Base-by-base conservation (phyloP, 2,329 filamentous ascomycete species). In the Endoconidiophora polonica region DNA sequence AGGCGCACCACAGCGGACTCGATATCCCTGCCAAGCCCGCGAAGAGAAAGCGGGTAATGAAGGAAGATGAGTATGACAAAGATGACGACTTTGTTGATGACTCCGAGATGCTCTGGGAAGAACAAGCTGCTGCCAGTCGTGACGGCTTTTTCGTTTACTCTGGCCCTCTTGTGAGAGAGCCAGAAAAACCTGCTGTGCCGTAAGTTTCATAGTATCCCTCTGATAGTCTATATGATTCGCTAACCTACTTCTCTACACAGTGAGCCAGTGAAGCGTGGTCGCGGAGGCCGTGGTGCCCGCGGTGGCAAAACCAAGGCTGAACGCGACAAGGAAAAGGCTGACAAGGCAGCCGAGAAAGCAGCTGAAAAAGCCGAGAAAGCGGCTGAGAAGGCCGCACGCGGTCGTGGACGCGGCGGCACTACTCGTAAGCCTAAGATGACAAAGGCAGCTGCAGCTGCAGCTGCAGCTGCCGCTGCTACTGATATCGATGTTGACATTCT, bases 91-190 rank as follows among this genome's bases (percentile, higher is more conserved):
- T 90, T 64, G 78, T 90, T 50, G 91, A 98, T 59, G 91, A 98
- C 61, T 93, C 87, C 1, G 91, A 98, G 63, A 65, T 95, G 60
- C 73, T 93, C 0, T 96, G 90, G 90, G 86, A 96, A 65, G 86
- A 94, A 60, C 85, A 94, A 61, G 90, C 90, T 5, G 87, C 90
- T 3, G 88, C 91, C 44, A 90, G 86, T 57, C 86, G 90, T 58
- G 91, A 96, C 61, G 91, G 91, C 1, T 98, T 96, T 68, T 98
- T 96, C 62, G 91, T 98, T 1, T 98, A 95, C 65, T 93, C 86
- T 54, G 91, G 91, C 3, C 90, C 90, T 6, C 69, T 98, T 44
- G 76, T 96, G 20, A 83, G 83, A 4, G 87, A 94, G 64, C 84
- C 81, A 20, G 83, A 94, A 66, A 90, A 91, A 65, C 72, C 74